A percentile compares a stretch with the other conserved stretches of the same genome.
Evolutionary conservation across 495 filamentous ascomycete species (phyloP).

Genomic region (Trichocladium antarcticum): DNA sequence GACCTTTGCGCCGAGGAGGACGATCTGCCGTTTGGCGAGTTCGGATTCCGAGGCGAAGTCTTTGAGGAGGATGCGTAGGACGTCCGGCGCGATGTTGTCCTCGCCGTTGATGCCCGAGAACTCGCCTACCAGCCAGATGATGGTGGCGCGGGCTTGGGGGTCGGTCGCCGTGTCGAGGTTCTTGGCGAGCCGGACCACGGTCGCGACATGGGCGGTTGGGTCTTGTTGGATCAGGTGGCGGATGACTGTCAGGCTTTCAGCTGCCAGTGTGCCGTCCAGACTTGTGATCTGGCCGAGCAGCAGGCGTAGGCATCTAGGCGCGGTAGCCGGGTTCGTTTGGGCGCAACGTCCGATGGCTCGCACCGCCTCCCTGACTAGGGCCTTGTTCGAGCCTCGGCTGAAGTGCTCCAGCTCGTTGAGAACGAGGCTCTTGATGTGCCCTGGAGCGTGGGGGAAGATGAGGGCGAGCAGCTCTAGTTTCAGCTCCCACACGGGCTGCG

Average conservation of each 20-base stretch:
- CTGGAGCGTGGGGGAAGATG: slow-evolving; percentile 70
- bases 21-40: slow-evolving; percentile 77
- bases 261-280: slow-evolving; percentile 73
- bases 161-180: slow-evolving; percentile 77
- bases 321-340: slow-evolving; percentile 57
- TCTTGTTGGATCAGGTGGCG: slow-evolving; percentile 91
- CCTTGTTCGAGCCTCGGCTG: slow-evolving; percentile 61
- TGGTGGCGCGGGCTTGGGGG: slow-evolving; percentile 76
- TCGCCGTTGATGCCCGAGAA: slow-evolving; percentile 68
- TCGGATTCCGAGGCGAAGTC: slow-evolving; percentile 76
- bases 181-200: slow-evolving; percentile 83
- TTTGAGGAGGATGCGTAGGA: slow-evolving; percentile 78
- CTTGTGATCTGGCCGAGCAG: slow-evolving; percentile 76
- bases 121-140: slow-evolving; percentile 96
- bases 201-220: slow-evolving; percentile 59
- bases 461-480: slow-evolving; percentile 86
- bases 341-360: slow-evolving; percentile 88
- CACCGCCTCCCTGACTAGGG: slow-evolving; percentile 75
- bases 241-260: slow-evolving; percentile 84
- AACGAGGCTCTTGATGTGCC: slow-evolving; percentile 69
- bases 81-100: slow-evolving; percentile 84
- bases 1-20: slow-evolving; percentile 85
- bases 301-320: slow-evolving; percentile 65
- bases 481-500: slow-evolving; percentile 73
- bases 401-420: slow-evolving; percentile 90